Percentiles rank a stretch among this genome's conserved stretches.
phyloP scores from a whole-genome alignment of 2,329 filamentous ascomycete species.

The Aureobasidium sp. region DNA sequence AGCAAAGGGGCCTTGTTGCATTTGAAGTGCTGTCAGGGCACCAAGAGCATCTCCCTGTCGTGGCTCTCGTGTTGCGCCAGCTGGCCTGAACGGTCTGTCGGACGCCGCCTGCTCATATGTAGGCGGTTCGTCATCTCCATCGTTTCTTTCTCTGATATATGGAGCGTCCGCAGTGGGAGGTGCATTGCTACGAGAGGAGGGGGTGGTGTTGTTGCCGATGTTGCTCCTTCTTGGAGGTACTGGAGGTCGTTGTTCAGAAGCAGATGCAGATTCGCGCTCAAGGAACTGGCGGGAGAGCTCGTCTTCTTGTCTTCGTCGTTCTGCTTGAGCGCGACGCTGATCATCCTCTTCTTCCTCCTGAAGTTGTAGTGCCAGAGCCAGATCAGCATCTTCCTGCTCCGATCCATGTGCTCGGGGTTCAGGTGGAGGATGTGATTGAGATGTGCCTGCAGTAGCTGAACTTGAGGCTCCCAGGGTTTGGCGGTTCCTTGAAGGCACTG shows the following conservation, averaged over 20 bases:
- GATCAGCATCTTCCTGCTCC: conserved; percentile 74
- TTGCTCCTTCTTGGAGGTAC: conserved; percentile 26
- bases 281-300: conserved; percentile 64
- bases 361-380: conserved; percentile 83
- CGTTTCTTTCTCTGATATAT: conserved; percentile 1
- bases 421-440: background rate
- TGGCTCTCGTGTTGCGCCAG: conserved; percentile 24
- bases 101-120: conserved; percentile 59
- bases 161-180: conserved; percentile 18
- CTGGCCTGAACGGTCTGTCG: conserved; percentile 44
- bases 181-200: conserved; percentile 21
- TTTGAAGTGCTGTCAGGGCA: conserved; percentile 28
- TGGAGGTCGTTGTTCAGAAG: conserved; percentile 22
- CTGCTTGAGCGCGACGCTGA: conserved; percentile 54
- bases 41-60: conserved; percentile 29
- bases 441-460: background rate
- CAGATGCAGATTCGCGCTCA: conserved; percentile 37
- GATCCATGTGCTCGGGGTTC: conserved; percentile 35
- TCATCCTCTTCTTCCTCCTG: conserved; percentile 90
- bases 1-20: conserved; percentile 24
- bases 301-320: conserved; percentile 38
- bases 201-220: conserved; percentile 27
- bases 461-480: conserved; percentile 15
- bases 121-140: conserved; percentile 45
- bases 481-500: conserved; percentile 39